A percentile compares a stretch with the other conserved stretches of the same genome.
These are phyloP conservation scores for Quercus engelmannii DNA, from an alignment of 306 rosid genomes.

Conservation along the genomic window DNA sequence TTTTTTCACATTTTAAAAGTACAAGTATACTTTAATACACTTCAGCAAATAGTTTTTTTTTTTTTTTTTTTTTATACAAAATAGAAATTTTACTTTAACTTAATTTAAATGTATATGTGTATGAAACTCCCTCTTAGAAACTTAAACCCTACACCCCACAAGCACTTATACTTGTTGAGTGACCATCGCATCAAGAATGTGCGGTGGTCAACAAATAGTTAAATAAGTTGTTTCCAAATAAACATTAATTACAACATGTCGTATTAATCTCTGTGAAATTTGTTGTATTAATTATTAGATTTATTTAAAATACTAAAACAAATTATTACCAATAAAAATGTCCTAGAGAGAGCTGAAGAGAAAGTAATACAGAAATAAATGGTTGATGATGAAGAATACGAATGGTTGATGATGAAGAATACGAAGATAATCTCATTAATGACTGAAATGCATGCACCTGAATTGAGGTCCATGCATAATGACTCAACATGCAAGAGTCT, in stretches of 20 bases:
- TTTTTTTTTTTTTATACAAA: fast-evolving
- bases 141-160: fast-evolving
- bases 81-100: fast-evolving
- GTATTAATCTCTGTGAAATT: no score
- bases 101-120: no score
- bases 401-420: not conserved
- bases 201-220: no score
- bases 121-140: fast-evolving
- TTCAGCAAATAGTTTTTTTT: fast-evolving
- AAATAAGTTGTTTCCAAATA: no score
- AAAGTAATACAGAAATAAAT: not conserved
- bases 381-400: not conserved
- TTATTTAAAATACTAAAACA: not conserved
- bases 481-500: not conserved
- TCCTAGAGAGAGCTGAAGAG: not conserved
- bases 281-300: no score
- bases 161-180: no score
- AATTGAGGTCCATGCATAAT: not conserved
- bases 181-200: fast-evolving
- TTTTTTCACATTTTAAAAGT: no score
- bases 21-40: no score
- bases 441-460: not conserved
- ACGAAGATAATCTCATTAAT: not conserved
- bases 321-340: not conserved
- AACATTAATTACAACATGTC: no score